These are phyloP conservation scores for Middelhovenomyces tepae DNA, from an alignment of 805 yeast genomes.

Conservation along the genomic window DNA sequence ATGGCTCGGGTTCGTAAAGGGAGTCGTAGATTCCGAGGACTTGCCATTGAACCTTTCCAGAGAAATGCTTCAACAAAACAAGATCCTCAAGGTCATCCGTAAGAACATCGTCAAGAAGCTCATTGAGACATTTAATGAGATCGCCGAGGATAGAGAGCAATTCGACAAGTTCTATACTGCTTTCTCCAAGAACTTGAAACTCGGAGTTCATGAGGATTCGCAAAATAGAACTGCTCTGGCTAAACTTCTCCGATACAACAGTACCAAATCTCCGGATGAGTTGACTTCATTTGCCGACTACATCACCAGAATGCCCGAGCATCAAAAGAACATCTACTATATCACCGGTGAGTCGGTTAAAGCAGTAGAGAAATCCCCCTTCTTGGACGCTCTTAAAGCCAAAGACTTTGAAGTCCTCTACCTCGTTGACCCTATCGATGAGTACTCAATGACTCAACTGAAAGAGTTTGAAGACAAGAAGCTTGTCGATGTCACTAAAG, in stretches of 20 bases:
- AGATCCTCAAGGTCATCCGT: constrained; percentile 97
- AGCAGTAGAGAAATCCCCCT: constrained; percentile 98
- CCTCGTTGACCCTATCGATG: constrained; percentile 99
- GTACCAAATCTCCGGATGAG: constrained; percentile 93
- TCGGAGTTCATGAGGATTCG: constrained; percentile 98
- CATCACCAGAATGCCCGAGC: constrained; percentile 99
- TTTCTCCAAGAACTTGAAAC: constrained; percentile 94
- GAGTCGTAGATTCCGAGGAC: constrained; percentile 99
- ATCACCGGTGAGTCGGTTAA: constrained; percentile 98
- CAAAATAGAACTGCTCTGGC: constrained; percentile 96
- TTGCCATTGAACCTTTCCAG: constrained; percentile 99
- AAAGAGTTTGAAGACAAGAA: constrained; percentile 99
- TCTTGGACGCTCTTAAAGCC: constrained; percentile 96
- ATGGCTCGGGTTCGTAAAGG: constrained; percentile 95
- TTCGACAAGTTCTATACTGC: constrained; percentile 98
- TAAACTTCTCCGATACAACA: constrained; percentile 92
- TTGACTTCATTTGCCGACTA: constrained; percentile 90
- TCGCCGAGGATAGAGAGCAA: constrained; percentile 98
- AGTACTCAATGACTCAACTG: constrained; percentile 98
- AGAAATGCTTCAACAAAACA: constrained; percentile 99
- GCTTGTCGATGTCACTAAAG: constrained; percentile 97
- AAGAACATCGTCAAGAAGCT: constrained; percentile 98
- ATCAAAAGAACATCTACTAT: constrained; percentile 98
- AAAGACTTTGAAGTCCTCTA: constrained; percentile 97
- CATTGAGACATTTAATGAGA: constrained; percentile 97